These are phyloP conservation scores for Carpinus fangiana DNA, from an alignment of 306 rosid genomes.

Conservation along the genomic window DNA sequence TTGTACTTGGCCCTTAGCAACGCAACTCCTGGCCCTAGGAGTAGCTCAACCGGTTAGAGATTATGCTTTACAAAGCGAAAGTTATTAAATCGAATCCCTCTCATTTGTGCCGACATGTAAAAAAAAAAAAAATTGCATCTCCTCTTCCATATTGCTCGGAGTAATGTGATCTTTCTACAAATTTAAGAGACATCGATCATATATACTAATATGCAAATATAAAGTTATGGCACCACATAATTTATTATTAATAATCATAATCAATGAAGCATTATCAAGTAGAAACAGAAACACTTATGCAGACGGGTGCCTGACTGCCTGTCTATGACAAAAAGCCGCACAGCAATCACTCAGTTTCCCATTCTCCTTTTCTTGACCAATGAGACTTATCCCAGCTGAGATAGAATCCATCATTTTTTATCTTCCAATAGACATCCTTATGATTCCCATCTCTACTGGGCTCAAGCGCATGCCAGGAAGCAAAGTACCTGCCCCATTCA, in stretches of 20 bases:
- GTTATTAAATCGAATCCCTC: too few species aligned
- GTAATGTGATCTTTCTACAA: neutral
- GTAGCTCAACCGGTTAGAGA: too few species aligned
- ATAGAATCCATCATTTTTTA: slow-evolving; percentile 18
- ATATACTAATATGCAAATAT: neutral
- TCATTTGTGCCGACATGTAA: too few species aligned
- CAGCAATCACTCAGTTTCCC: slow-evolving; percentile 12
- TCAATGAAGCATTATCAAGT: neutral
- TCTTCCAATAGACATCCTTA: slow-evolving; percentile 18
- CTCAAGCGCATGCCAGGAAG: neutral
- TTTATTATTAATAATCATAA: neutral
- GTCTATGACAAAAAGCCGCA: neutral
- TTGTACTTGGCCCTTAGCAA: neutral
- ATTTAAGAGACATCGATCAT: neutral
- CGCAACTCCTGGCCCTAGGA: too few species aligned
- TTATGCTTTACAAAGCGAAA: too few species aligned
- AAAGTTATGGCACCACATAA: neutral
- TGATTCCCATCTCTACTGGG: neutral
- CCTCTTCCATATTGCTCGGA: neutral
- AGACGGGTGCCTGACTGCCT: too few species aligned
- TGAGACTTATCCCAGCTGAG: slow-evolving; percentile 30
- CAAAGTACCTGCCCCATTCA: neutral
- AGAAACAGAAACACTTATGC: neutral
- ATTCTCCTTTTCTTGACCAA: slow-evolving; percentile 16
- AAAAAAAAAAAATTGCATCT: neutral